These are phyloP conservation scores for thale cress (Arabidopsis thaliana) DNA, from an alignment of 345 rosid genomes.

Conservation along the genomic window DNA sequence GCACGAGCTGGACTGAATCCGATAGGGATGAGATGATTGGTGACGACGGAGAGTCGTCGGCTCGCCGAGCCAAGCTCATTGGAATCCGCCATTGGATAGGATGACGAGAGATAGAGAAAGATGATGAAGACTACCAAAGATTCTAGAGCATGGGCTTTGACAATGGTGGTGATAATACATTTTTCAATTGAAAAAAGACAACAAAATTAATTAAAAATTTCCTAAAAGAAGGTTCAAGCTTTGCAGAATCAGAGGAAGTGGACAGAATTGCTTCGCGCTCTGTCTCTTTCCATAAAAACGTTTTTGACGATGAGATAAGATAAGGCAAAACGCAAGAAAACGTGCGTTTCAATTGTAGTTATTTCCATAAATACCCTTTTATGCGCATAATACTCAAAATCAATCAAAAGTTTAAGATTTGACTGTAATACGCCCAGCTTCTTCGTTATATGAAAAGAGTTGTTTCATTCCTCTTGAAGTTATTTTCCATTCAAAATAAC, in stretches of 20 bases:
- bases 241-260: slow-evolving; percentile 42
- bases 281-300: slow-evolving; percentile 10
- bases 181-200: background rate
- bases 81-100: slow-evolving; percentile 40
- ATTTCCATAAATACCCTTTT: too few species aligned
- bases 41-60: slow-evolving; percentile 60
- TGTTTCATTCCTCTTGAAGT: too few species aligned
- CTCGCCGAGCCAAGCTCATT: slow-evolving; percentile 49
- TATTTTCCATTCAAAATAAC: too few species aligned
- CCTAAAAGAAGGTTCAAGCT: background rate
- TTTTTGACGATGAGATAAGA: slow-evolving; percentile 42
- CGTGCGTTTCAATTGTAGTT: slow-evolving; percentile 8
- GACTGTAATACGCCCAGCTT: too few species aligned
- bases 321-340: slow-evolving; percentile 31
- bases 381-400: too few species aligned
- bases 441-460: too few species aligned
- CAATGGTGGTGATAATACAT: background rate
- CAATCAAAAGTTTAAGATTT: too few species aligned
- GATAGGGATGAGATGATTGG: slow-evolving; percentile 55
- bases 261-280: slow-evolving; percentile 38
- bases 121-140: slow-evolving; percentile 8
- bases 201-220: background rate
- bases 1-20: slow-evolving; percentile 12
- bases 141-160: slow-evolving; percentile 11
- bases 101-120: slow-evolving; percentile 31